Conservation (phyloP, 1,284 basidiomycete species). For the Malassezia caprae region DNA sequence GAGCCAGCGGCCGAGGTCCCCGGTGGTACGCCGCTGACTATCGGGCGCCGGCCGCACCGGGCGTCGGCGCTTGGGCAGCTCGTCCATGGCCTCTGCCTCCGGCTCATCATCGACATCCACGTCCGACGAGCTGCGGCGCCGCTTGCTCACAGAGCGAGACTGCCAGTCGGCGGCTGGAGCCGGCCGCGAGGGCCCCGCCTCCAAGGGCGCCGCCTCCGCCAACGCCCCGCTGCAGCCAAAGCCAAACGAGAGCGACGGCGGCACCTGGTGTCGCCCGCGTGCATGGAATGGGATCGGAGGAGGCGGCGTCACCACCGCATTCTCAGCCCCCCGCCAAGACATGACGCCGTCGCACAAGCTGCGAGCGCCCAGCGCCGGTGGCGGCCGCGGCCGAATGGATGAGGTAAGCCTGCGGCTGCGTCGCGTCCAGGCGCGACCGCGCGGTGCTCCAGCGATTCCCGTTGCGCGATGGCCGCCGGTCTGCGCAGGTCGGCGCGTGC, state of each 20-base stretch:
- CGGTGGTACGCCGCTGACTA: neutral
- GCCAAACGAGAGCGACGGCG: constrained; percentile 11
- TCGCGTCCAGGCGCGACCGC: neutral
- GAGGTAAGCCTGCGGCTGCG: neutral
- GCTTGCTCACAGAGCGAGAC: neutral
- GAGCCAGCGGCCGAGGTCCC: constrained; percentile 36
- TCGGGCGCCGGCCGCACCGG: neutral
- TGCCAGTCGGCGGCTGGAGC: neutral
- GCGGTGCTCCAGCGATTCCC: neutral
- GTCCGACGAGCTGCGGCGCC: constrained; percentile 7
- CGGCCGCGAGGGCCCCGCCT: neutral
- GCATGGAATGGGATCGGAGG: constrained; percentile 16
- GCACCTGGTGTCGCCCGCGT: neutral
- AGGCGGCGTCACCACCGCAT: constrained; percentile 7
- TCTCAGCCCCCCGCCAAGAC: constrained; percentile 1
- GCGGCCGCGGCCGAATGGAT: neutral
- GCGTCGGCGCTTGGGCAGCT: constrained; percentile 8
- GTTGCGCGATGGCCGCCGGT: neutral
- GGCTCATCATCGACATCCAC: neutral
- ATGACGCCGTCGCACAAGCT: neutral
- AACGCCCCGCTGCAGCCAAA: constrained; percentile 12
- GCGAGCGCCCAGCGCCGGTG: neutral
- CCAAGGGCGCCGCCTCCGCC: neutral
- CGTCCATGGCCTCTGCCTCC: neutral
- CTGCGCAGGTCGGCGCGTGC: constrained; percentile 1